Conservation (phyloP, 2,329 filamentous ascomycete genomes). For the Madurella mycetomatis region DNA sequence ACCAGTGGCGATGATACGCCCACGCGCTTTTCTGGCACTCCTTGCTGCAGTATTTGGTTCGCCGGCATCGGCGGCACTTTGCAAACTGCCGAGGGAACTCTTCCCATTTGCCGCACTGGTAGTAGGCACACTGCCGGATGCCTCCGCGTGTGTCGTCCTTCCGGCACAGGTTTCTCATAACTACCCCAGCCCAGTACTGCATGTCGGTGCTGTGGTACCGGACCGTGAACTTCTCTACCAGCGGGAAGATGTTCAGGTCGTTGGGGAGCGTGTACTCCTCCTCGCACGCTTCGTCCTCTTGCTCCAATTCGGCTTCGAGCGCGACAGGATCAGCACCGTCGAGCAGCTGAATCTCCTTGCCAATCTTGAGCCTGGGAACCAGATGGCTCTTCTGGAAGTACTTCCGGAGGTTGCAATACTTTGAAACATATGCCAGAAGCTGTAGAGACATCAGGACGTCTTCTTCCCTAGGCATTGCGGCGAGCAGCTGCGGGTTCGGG, state of each 20-base stretch:
- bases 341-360: conserved; percentile 73
- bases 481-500: conserved; percentile 69
- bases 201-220: conserved; percentile 93
- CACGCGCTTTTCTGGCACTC: conserved; percentile 99
- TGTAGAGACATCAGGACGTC: conserved; percentile 98
- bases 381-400: conserved; percentile 96
- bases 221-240: conserved; percentile 97
- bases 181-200: conserved; percentile 99
- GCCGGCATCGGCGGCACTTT: conserved; percentile 90
- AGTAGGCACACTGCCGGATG: conserved; percentile 96
- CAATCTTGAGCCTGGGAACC: conserved; percentile 86
- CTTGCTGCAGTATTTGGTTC: conserved; percentile 99
- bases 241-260: conserved; percentile 95
- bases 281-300: conserved; percentile 62
- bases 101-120: conserved; percentile 98
- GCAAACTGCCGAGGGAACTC: conserved; percentile 95
- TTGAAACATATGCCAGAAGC: conserved; percentile 93
- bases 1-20: conserved; percentile 98
- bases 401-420: conserved; percentile 92
- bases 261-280: conserved; percentile 90
- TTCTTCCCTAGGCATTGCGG: conserved; percentile 92
- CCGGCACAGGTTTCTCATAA: conserved; percentile 97
- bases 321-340: conserved; percentile 58
- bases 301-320: conserved; percentile 29
- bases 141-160: conserved; percentile 94